These are phyloP conservation scores for Aspergillus fumigatiaffinis DNA, from an alignment of 2,329 filamentous ascomycete species.

Conservation along the genomic window DNA sequence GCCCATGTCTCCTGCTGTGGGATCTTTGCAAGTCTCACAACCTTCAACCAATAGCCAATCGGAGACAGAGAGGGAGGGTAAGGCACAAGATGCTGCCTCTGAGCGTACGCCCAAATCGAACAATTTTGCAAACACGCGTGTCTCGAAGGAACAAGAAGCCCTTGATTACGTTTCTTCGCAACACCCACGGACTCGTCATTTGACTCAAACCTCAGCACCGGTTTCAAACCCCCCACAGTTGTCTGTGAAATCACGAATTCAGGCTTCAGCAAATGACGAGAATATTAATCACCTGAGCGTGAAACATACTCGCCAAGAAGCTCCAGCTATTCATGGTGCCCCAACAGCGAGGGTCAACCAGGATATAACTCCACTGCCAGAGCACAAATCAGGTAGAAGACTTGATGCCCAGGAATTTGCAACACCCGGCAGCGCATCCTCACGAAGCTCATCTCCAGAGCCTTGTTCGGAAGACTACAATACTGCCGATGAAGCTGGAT, in stretches of 20 bases:
- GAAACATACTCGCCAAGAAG: neutral
- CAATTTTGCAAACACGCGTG: neutral
- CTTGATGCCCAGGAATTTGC: neutral
- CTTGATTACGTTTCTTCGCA: neutral
- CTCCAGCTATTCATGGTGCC: neutral
- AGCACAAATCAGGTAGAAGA: neutral
- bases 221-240: neutral
- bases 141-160: neutral
- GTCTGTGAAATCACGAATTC: neutral
- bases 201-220: neutral
- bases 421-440: constrained; percentile 12
- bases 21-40: neutral
- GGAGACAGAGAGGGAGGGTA: neutral
- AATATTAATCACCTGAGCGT: neutral
- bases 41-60: neutral
- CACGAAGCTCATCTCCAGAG: constrained; percentile 13
- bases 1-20: neutral
- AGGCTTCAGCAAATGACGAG: neutral
- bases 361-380: neutral
- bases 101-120: neutral
- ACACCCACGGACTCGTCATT: neutral
- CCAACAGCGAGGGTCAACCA: neutral
- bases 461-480: constrained; percentile 28
- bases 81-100: neutral
- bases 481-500: constrained; percentile 27